Evolutionary conservation across 2,329 filamentous ascomycete genomes (phyloP).

Genomic region (Aspergillus niger): DNA sequence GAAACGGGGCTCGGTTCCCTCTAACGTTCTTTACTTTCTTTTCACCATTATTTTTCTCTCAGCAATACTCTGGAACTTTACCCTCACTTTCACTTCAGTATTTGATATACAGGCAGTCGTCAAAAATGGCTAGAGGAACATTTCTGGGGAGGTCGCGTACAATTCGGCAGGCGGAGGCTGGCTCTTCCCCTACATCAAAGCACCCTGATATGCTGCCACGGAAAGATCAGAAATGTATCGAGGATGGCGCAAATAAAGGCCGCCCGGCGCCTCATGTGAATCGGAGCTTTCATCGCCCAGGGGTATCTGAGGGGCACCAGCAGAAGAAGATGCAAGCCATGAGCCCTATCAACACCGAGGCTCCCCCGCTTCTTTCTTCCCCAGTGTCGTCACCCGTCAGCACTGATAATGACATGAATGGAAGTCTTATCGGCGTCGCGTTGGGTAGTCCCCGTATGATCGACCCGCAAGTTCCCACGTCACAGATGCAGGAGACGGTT

Average conservation of each 20-base stretch:
- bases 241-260: constrained; percentile 13
- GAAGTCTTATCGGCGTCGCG: constrained; percentile 69
- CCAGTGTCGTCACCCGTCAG: constrained; percentile 19
- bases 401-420: constrained; percentile 31
- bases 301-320: constrained; percentile 20
- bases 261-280: constrained; percentile 16
- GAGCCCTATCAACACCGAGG: constrained; percentile 33
- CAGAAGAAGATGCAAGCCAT: constrained; percentile 24
- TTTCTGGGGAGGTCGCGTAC: constrained; percentile 35
- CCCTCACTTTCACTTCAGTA: constrained; percentile 5
- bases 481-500: constrained; percentile 20
- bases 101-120: neutral
- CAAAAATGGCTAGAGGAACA: constrained; percentile 32
- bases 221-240: constrained; percentile 30
- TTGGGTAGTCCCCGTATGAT: constrained; percentile 64
- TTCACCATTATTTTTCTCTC: neutral
- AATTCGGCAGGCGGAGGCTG: constrained; percentile 27
- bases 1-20: constrained; percentile 19
- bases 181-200: constrained; percentile 36
- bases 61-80: neutral
- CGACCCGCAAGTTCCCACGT: constrained; percentile 18
- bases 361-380: constrained; percentile 21
- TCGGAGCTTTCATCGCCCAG: constrained; percentile 26
- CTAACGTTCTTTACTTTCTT: constrained; percentile 13
- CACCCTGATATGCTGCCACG: constrained; percentile 36